Evolutionary conservation across 2,329 filamentous ascomycete species (phyloP), one percentile per base, ranked within the genome.

Genomic region (Apiospora malaysiana): DNA sequence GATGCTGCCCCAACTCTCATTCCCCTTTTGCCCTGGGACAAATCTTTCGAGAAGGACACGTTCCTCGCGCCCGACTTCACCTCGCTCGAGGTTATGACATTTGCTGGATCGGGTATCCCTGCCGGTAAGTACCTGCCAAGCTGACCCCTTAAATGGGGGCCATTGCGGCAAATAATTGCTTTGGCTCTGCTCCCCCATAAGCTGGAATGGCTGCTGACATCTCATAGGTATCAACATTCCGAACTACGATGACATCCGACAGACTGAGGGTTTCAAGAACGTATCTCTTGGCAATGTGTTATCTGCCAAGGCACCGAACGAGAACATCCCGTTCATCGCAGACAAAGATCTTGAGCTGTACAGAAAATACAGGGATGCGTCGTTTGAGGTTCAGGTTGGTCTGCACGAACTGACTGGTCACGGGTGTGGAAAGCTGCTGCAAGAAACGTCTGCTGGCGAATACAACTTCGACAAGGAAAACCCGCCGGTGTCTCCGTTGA

Each of bases 31-130:
- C 96, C 96, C 0, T 99, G 96, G 96, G 85, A 86, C 46, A 88
- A 89, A 66, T 93, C 94, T 0, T 99, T 98, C 75, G 96, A 99
- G 80, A 98, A 98, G 82, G 95, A 98, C 84, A 94, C 93, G 78
- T 99, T 99, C 82, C 83, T 97, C 46, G 95, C 94, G 69, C 96
- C 96, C 0, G 96, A 99, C 80, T 99, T 99, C 79, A 98, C 96
- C 0, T 96, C 93, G 12, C 87, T 98, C 1, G 96, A 99, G 81
- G 94, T 98, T 2, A 83, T 98, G 72, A 94, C 92, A 0, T 98
- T 98, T 76, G 88, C 89, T 79, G 89, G 85, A 68, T 91, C 86
- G 71, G 91, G 89, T 70, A 93, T 92, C 70, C 90, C 90, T 12
- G 90, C 89, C 32, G 90, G 91, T 84, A 76, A 73, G 80, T 75